A percentile compares a stretch with the other conserved stretches of the same genome.
Evolutionary conservation across 78 protist species (phyloP).

Genomic region (Dictyostelium intermedium): DNA sequence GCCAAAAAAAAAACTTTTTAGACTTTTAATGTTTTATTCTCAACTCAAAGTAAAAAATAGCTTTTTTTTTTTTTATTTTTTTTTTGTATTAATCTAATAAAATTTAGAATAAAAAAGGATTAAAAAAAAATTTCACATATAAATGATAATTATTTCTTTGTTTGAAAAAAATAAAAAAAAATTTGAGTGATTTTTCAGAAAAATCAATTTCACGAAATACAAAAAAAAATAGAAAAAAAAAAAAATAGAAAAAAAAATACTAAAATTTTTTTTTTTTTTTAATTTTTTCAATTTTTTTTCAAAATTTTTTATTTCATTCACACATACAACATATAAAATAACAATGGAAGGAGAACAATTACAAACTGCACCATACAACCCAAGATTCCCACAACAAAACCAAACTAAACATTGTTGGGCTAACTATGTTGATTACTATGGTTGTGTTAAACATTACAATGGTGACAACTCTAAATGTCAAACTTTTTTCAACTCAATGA

Average conservation of each 20-base stretch:
- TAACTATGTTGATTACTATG: slow-evolving; percentile 75
- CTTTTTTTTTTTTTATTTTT: no score
- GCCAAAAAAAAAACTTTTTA: neutral
- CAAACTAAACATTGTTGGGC: slow-evolving; percentile 84
- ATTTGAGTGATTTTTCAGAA: neutral
- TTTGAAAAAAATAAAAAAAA: no score
- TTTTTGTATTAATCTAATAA: no score
- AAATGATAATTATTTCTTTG: neutral
- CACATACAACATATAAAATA: neutral
- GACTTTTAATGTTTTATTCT: no score
- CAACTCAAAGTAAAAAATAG: no score
- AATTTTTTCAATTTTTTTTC: neutral
- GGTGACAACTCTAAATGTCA: slow-evolving; percentile 68
- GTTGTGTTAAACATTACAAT: slow-evolving; percentile 73
- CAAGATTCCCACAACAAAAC: slow-evolving; percentile 82
- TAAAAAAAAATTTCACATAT: no score
- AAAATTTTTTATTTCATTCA: slow-evolving; percentile 17
- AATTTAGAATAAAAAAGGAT: no score
- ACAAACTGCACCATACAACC: slow-evolving; percentile 79
- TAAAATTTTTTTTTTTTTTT: neutral
- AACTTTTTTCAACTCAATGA: slow-evolving; percentile 50
- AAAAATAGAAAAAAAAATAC: neutral
- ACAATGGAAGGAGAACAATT: neutral
- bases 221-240: no score
- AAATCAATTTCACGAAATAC: neutral